phyloP scores from a whole-genome alignment of 768 basidiomycete genomes.

The Amanita rubescens region DNA sequence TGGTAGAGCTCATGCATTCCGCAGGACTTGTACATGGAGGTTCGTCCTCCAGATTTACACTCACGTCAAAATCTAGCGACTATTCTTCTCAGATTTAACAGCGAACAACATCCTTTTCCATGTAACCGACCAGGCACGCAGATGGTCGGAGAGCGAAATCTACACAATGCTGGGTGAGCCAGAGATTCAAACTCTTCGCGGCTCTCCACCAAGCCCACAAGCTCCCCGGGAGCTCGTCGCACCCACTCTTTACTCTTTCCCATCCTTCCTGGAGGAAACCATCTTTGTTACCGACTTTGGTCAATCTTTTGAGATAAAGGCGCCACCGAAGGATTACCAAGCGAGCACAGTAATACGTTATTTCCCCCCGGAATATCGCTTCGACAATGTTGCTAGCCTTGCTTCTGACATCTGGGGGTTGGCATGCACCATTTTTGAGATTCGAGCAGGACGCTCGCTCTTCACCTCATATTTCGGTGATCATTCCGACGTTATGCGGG shows the following conservation, averaged over 20 bases:
- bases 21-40: conserved; percentile 6
- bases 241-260: neutral
- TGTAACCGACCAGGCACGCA: neutral
- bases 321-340: neutral
- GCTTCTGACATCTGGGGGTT: conserved; percentile 3
- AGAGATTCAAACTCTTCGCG: neutral
- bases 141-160: conserved; percentile 1
- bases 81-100: neutral
- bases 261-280: neutral
- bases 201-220: conserved; percentile 1
- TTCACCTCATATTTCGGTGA: neutral
- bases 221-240: conserved; percentile 1
- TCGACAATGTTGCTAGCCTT: neutral
- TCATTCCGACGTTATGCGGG: neutral
- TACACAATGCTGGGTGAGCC: conserved; percentile 1
- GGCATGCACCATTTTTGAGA: neutral
- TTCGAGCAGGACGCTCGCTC: neutral
- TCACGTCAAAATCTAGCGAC: neutral
- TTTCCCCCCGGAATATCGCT: neutral
- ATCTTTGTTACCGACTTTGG: neutral
- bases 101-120: conserved; percentile 1
- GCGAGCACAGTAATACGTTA: neutral
- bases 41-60: neutral
- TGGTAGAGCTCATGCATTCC: conserved; percentile 3
- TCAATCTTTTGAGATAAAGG: neutral